Evolutionary conservation across 1,284 basidiomycete species (phyloP).

Genomic region (Inonotus obliquus): DNA sequence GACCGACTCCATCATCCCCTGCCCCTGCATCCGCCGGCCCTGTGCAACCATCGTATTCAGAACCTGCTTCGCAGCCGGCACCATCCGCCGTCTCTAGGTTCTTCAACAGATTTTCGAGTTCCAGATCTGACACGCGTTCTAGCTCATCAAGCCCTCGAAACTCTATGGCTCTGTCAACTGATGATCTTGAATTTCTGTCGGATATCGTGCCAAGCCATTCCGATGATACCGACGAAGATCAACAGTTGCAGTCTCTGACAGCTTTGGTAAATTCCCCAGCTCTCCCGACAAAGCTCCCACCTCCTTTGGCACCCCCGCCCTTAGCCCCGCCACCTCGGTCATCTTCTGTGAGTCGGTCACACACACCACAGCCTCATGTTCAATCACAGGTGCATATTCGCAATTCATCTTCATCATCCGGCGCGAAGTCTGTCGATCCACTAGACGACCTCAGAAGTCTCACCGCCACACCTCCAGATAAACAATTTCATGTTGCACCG

Average conservation of each 20-base stretch:
- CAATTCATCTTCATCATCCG: neutral
- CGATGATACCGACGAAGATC: conserved; percentile 37
- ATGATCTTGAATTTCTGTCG: conserved; percentile 71
- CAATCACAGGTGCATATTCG: neutral
- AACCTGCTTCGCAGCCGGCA: conserved; percentile 7
- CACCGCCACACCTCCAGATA: neutral
- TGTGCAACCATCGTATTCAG: neutral
- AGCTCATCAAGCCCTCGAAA: conserved; percentile 36
- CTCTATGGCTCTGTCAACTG: conserved; percentile 59
- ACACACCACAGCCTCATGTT: conserved; percentile 15
- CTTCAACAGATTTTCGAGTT: conserved; percentile 54
- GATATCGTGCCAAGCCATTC: conserved; percentile 60
- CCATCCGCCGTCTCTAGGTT: conserved; percentile 19
- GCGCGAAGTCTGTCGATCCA: neutral
- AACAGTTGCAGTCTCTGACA: conserved; percentile 34
- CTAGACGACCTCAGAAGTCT: neutral
- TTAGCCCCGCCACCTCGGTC: conserved; percentile 24
- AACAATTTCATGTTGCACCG: neutral
- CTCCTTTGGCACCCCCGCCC: conserved; percentile 41
- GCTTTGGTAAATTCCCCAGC: conserved; percentile 38
- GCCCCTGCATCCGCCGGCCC: neutral
- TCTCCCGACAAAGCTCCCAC: conserved; percentile 44
- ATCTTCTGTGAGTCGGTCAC: conserved; percentile 15
- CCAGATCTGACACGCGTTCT: conserved; percentile 27
- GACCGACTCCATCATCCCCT: neutral